A percentile compares a stretch with the other conserved stretches of the same genome.
phyloP scores from a whole-genome alignment of 108 stramenopile genomes.

The Epithemia pelagica region DNA sequence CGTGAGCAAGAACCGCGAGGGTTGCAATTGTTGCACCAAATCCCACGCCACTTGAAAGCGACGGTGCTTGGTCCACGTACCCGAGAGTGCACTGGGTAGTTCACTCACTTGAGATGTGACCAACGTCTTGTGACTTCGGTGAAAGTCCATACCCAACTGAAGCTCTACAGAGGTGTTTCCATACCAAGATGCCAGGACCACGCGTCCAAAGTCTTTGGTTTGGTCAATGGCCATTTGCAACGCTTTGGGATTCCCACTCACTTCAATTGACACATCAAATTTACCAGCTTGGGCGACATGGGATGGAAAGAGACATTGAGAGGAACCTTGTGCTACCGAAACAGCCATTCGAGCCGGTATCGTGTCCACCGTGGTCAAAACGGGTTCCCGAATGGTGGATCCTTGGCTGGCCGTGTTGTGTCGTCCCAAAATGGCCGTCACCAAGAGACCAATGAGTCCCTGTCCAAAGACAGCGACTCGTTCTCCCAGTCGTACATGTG shows the following conservation, averaged over 20 bases:
- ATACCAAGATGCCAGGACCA: constrained; percentile 88
- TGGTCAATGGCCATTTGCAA: constrained; percentile 83
- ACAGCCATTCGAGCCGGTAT: constrained; percentile 64
- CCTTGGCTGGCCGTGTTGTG: constrained; percentile 3
- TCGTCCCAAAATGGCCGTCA: constrained; percentile 56
- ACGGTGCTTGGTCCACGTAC: constrained; percentile 79
- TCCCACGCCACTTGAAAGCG: constrained; percentile 83
- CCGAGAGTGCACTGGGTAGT: constrained; percentile 51
- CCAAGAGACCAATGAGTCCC: constrained; percentile 87
- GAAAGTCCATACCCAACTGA: constrained; percentile 87
- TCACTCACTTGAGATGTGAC: constrained; percentile 82
- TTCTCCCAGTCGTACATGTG: constrained; percentile 76
- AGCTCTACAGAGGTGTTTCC: constrained; percentile 63
- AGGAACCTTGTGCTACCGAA: constrained; percentile 65
- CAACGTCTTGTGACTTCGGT: constrained; percentile 83
- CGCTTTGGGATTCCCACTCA: constrained; percentile 76
- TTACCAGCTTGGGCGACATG: constrained; percentile 38
- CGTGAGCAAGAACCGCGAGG: constrained; percentile 62
- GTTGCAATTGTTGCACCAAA: constrained; percentile 56
- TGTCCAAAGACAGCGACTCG: constrained; percentile 85
- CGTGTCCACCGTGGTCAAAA: constrained; percentile 68
- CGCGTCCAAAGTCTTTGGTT: constrained; percentile 66
- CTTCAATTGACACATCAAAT: constrained; percentile 88
- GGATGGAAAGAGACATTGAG: constrained; percentile 63
- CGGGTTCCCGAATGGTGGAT: constrained; percentile 17